A percentile compares a stretch with the other conserved stretches of the same genome.
Conservation (phyloP, 768 basidiomycete genomes). For the Gyrodon lividus region DNA sequence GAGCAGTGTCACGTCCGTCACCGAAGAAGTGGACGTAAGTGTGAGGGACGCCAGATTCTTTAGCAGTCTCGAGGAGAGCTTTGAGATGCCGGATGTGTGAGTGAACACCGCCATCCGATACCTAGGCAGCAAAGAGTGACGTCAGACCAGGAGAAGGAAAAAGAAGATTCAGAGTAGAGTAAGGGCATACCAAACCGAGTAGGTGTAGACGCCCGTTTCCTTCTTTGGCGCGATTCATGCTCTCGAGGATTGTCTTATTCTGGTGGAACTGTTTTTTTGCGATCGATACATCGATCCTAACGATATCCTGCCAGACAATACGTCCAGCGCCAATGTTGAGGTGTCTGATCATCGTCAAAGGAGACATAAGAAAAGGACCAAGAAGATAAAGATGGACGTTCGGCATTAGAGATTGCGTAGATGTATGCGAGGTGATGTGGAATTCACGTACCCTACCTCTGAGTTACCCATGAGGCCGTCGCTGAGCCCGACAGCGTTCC, state of each 20-base stretch:
- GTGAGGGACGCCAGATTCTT: constrained; percentile 79
- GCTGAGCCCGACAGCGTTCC: constrained; percentile 86
- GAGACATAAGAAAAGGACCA: constrained; percentile 1
- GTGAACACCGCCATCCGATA: constrained; percentile 97
- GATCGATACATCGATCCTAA: constrained; percentile 89
- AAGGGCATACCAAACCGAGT: constrained; percentile 69
- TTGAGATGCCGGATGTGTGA: constrained; percentile 90
- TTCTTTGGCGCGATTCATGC: constrained; percentile 76
- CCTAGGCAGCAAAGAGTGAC: constrained; percentile 38
- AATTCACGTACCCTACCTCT: constrained; percentile 79
- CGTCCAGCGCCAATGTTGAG: constrained; percentile 94
- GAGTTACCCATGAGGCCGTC: constrained; percentile 98
- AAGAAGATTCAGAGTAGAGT: neutral
- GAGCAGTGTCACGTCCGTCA: constrained; percentile 93
- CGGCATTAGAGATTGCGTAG: neutral
- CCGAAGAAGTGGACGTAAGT: constrained; percentile 93
- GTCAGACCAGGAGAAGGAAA: constrained; percentile 2
- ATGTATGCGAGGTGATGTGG: neutral
- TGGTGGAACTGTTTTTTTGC: constrained; percentile 87
- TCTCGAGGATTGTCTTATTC: constrained; percentile 66
- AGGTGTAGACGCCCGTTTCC: constrained; percentile 84
- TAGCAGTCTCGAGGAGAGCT: constrained; percentile 88
- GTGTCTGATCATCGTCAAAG: constrained; percentile 52
- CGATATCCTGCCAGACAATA: constrained; percentile 97
- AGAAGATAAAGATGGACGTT: too few relatives aligned